Evolutionary conservation across 352 stramenopile species (phyloP), one percentile per base, ranked within the genome.

Genomic region (Phytophthora quininea): DNA sequence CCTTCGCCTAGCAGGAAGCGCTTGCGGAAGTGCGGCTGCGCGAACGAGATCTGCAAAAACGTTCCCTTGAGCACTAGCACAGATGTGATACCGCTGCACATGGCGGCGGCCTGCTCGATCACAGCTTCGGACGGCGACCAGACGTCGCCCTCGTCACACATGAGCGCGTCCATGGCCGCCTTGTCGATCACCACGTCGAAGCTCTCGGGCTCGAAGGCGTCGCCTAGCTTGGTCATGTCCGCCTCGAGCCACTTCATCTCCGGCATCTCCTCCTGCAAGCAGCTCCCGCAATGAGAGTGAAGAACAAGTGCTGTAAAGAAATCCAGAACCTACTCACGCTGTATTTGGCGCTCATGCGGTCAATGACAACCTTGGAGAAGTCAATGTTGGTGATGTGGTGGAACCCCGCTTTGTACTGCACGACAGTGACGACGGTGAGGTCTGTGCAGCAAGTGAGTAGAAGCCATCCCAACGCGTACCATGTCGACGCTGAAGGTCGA

Each of bases 131-230:
- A 76, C 2, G 88, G 88, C 15, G 82, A 84, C 88, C 88, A 94
- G 8, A 86, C 81, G 66, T 93, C 84, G 43, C 77, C 83, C 66
- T 92, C 84, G 51, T 90, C 82, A 33, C 79, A 82, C 67, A 95
- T 87, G 29, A 95, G 73, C 27, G 88, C 88, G 61, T 95, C 88
- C 88, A 95, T 95, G 12, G 84, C 84, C 27, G 88, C 88, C 69
- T 95, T 95, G 66, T 95, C 88, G 32, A 95, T 83, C 24, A 95
- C 83, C 14, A 93, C 71, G 61, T 95, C 88, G 54, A 95, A 95
- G 19, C 24, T 73, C 9, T 58, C 52, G 14, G 62, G 40, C 0
- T 27, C 32, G 65, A 92, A 94, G 3, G 66, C 40, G 9, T 82
- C 68, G 19, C 40, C 32, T 38, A 88, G 48, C 51, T 79, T 84